Base-by-base conservation (phyloP, 2,329 filamentous ascomycete species). In the Gnomoniopsis sp. region DNA sequence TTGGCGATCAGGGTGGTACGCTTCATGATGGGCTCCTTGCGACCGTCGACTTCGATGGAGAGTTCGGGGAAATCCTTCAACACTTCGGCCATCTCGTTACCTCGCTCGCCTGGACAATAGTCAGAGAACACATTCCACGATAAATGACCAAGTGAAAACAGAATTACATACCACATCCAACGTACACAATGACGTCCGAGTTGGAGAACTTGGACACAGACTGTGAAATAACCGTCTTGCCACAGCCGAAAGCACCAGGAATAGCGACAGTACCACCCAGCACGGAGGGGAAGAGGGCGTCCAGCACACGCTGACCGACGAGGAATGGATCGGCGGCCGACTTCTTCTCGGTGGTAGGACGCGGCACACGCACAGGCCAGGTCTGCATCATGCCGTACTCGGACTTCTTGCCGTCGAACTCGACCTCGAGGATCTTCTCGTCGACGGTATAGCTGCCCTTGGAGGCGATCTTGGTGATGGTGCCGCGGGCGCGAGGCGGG, bases 11-110 rank as follows among this genome's bases (percentile, higher is more conserved):
- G 84, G 22, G 92, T 96, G 17, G 95, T 99, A 74, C 95, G 93
- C 86, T 99, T 99, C 95, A 99, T 99, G 81, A 99, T 99, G 67
- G 93, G 93, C 75, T 99, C 95, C 77, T 93, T 89, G 72, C 93
- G 91, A 68, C 95, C 95, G 47, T 96, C 89, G 67, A 98, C 87
- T 19, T 96, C 89, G 71, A 99, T 99, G 50, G 90, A 90, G 65
- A 99, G 90, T 84, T 98, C 93, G 60, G 95, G 95, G 83, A 99
- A 99, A 77, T 99, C 95, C 90, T 97, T 98, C 84, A 99, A 84
- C 67, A 99, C 95, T 84, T 99, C 95, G 64, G 95, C 95, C 95
- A 99, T 99, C 78, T 99, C 95, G 73, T 99, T 99, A 67, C 95
- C 95, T 68, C 95, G 90, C 79, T 99, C 95, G 68, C 93, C 91